phyloP scores from a whole-genome alignment of 768 basidiomycete genomes.

The Mycena floridula region DNA sequence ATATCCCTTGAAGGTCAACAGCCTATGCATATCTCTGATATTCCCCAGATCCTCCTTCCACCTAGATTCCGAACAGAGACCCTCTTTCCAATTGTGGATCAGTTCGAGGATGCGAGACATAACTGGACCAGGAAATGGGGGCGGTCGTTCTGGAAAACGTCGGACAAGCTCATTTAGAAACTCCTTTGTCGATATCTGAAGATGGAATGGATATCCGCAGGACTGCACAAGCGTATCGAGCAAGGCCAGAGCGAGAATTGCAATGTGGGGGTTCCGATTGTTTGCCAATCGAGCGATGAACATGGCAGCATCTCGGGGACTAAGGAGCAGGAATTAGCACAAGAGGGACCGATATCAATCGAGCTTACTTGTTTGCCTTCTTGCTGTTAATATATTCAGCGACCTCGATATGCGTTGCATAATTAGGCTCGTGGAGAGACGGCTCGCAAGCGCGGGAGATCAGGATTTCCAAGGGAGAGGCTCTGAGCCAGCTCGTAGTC shows the following conservation, averaged over 20 bases:
- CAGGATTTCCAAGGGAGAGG: conserved; percentile 64
- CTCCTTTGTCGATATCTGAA: conserved; percentile 96
- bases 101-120: conserved; percentile 93
- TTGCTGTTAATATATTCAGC: conserved; percentile 91
- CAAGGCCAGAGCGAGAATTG: conserved; percentile 78
- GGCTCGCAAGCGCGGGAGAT: conserved; percentile 85
- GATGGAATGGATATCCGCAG: conserved; percentile 96
- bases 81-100: conserved; percentile 92
- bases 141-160: conserved; percentile 95
- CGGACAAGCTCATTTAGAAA: conserved; percentile 98
- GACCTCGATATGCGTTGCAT: conserved; percentile 86
- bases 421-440: conserved; percentile 81
- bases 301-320: conserved; percentile 91
- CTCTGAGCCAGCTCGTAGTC: conserved; percentile 43
- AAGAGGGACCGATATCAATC: conserved; percentile 1
- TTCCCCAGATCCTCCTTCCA: conserved; percentile 97
- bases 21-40: conserved; percentile 94
- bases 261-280: conserved; percentile 88
- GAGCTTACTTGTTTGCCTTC: conserved; percentile 88
- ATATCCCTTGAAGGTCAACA: conserved; percentile 91
- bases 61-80: conserved; percentile 80
- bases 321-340: conserved; percentile 20
- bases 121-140: conserved; percentile 88
- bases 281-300: conserved; percentile 79
- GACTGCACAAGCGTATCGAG: conserved; percentile 91